phyloP scores from a whole-genome alignment of 2,329 filamentous ascomycete genomes.

The Diaporthe australafricana region DNA sequence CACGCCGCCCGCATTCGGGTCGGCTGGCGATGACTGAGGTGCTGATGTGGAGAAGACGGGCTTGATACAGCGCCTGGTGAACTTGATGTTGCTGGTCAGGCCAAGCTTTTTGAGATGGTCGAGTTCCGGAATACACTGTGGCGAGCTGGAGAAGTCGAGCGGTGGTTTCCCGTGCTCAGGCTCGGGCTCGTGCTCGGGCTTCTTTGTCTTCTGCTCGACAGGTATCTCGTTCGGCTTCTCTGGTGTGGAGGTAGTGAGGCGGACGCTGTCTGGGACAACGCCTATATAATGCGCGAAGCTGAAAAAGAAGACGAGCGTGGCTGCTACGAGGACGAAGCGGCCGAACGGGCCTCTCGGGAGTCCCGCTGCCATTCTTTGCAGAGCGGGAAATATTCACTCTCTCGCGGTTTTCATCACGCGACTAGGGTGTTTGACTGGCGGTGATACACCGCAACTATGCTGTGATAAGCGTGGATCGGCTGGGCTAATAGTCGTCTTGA shows the following conservation, averaged over 20 bases:
- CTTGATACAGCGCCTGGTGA: conserved; percentile 31
- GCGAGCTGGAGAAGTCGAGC: neutral
- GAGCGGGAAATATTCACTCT: neutral
- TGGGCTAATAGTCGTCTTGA: neutral
- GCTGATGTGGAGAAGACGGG: conserved; percentile 9
- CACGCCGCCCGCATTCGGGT: neutral
- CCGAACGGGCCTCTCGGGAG: conserved; percentile 17
- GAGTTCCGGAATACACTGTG: conserved; percentile 3
- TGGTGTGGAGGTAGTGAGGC: neutral
- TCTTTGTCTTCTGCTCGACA: neutral
- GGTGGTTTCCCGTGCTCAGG: neutral
- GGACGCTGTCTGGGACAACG: neutral
- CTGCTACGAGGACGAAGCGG: conserved; percentile 8
- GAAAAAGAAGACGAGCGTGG: neutral
- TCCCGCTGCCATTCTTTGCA: conserved; percentile 11
- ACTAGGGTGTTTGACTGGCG: neutral
- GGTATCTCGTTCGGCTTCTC: neutral
- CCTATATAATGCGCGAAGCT: conserved; percentile 7
- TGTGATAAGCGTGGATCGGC: neutral
- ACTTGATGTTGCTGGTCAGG: conserved; percentile 30
- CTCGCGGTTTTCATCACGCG: neutral
- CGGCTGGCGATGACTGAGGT: conserved; percentile 9
- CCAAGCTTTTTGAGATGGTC: conserved; percentile 15
- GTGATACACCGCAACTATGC: neutral
- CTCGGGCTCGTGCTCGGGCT: neutral